A percentile compares a stretch with the other conserved stretches of the same genome.
phyloP scores from a whole-genome alignment of 345 rosid genomes.

The Corymbia maculata region DNA sequence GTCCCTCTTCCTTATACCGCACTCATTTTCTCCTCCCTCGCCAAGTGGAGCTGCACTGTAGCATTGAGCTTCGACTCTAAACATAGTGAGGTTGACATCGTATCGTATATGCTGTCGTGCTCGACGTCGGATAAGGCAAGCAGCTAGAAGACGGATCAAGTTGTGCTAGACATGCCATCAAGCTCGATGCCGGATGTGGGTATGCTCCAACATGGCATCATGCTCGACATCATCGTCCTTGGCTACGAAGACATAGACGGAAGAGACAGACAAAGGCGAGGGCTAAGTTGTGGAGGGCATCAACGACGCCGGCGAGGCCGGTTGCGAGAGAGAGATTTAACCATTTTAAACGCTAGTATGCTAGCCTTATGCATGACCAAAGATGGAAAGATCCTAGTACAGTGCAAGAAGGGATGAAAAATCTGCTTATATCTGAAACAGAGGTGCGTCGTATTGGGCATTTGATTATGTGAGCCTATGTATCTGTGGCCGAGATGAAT shows the following conservation, averaged over 20 bases:
- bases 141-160: not conserved
- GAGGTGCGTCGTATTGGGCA: no score
- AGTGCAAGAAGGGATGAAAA: not conserved
- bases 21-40: not conserved
- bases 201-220: not conserved
- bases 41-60: no score
- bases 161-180: accelerated
- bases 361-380: not conserved
- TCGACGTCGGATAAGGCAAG: not conserved
- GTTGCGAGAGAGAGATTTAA: not conserved
- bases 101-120: not conserved
- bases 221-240: not conserved
- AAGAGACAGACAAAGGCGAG: not conserved
- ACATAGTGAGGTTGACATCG: not conserved
- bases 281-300: not conserved
- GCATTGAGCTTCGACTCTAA: not conserved
- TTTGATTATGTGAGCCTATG: no score
- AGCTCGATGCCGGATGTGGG: not conserved
- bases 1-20: not conserved
- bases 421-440: not conserved
- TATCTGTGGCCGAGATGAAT: not conserved
- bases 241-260: not conserved
- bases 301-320: not conserved
- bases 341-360: not conserved
- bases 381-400: not conserved